These are phyloP conservation scores for Ascoidea rubescens DNA, from an alignment of 805 yeast genomes.

Conservation along the genomic window DNA sequence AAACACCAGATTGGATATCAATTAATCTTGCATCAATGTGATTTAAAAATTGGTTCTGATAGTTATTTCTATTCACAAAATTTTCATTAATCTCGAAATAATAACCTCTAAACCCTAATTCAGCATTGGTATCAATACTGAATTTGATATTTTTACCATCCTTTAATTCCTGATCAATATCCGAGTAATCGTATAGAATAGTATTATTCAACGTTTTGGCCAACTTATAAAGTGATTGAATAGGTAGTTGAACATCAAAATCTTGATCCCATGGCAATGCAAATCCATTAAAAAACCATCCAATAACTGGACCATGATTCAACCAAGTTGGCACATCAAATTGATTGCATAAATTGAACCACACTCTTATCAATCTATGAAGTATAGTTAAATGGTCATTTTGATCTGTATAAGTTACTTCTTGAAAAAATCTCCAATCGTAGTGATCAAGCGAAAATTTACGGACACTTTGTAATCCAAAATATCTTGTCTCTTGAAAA, in stretches of 20 bases:
- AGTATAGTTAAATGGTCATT: constrained; percentile 12
- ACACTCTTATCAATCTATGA: constrained; percentile 36
- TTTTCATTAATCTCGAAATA: constrained; percentile 24
- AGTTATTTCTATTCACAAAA: constrained; percentile 34
- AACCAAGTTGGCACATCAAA: constrained; percentile 41
- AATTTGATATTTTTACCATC: constrained; percentile 22
- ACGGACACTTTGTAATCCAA: constrained; percentile 2
- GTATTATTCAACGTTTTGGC: constrained; percentile 36
- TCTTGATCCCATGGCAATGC: constrained; percentile 50
- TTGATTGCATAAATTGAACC: constrained; percentile 36
- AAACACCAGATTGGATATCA: constrained; percentile 33
- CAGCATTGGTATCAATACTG: constrained; percentile 9
- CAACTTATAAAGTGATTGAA: constrained; percentile 25
- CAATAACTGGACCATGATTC: constrained; percentile 49
- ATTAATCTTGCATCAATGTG: constrained; percentile 33
- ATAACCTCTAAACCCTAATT: constrained; percentile 19
- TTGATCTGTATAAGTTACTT: constrained; percentile 25
- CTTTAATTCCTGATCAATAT: constrained; percentile 15
- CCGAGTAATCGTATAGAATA: constrained; percentile 33
- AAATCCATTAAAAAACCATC: constrained; percentile 49
- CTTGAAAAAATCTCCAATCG: constrained; percentile 47
- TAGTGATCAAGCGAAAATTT: constrained; percentile 26
- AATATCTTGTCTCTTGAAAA: neutral
- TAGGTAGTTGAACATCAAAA: constrained; percentile 45
- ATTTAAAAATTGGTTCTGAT: constrained; percentile 32